These are phyloP conservation scores for Taphrina populina DNA, from an alignment of 1,139 yeast species.

Conservation along the genomic window DNA sequence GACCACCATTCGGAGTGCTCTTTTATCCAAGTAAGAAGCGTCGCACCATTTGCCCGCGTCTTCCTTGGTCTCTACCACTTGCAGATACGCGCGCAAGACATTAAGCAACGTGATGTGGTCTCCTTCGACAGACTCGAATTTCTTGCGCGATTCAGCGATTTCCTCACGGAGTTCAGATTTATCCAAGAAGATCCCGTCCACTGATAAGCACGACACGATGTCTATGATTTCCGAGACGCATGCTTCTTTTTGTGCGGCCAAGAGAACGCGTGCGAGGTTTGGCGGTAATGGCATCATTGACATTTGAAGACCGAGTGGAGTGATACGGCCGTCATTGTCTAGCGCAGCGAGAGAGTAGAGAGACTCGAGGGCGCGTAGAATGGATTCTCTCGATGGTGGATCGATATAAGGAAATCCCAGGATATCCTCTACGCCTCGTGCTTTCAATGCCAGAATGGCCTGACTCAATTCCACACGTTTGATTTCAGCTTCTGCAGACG, in stretches of 20 bases:
- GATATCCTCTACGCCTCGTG: conserved; percentile 78
- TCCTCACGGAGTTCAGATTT: conserved; percentile 84
- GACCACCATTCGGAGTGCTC: conserved; percentile 59
- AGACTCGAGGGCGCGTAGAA: conserved; percentile 65
- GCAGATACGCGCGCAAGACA: conserved; percentile 36
- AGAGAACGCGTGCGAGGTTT: conserved; percentile 64
- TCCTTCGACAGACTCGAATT: conserved; percentile 52
- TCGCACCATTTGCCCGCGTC: conserved; percentile 62
- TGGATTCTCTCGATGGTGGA: conserved; percentile 76
- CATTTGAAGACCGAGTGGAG: conserved; percentile 76
- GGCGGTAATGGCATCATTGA: conserved; percentile 88
- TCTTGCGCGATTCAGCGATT: conserved; percentile 53
- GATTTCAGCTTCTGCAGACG: conserved; percentile 90
- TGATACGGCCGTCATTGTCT: conserved; percentile 71
- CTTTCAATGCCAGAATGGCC: conserved; percentile 79
- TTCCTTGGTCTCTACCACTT: conserved; percentile 43
- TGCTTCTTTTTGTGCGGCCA: conserved; percentile 72
- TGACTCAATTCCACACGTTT: conserved; percentile 79
- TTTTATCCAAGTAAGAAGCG: conserved; percentile 68
- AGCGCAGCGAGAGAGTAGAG: conserved; percentile 77
- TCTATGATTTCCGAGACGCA: conserved; percentile 62
- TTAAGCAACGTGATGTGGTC: conserved; percentile 68
- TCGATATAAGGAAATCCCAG: conserved; percentile 91
- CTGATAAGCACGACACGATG: conserved; percentile 87
- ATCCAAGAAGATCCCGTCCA: conserved; percentile 77